Base-by-base conservation (phyloP, 179 eudicot species). In the Silene vulgaris region DNA sequence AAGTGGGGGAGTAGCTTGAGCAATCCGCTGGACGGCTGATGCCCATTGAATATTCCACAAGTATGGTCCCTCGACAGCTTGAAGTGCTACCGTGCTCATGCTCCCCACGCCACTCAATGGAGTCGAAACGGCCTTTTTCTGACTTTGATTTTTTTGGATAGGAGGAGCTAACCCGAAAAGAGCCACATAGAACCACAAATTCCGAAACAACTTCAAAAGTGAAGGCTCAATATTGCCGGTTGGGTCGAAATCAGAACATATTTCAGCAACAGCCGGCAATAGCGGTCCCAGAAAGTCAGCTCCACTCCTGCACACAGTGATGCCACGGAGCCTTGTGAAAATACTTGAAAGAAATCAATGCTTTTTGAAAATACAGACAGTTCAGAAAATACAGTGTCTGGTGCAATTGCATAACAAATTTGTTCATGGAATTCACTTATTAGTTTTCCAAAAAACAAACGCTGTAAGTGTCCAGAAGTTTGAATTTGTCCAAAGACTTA, bases 1-100 rank as follows among this genome's bases (percentile, higher is more conserved):
- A 75, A 96, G 97, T 63, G 99, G 97, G 52, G 99, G 99, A 75
- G 99, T 96, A 77, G 97, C 99, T 81, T 93, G 99, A 64, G 99
- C 89, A 75, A 89, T 93, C 71, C 86, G 89, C 69, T 93, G 97
- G 61, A 96, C 91, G 82, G 99, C 96, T 75, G 92, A 87, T 75
- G 88, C 88, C 99, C 99, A 96, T 76, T 82, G 89, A 70, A 78
- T 74, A 82, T 89, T 93, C 93, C 93, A 96, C 98, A 96, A 84
- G 82, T 96, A 96, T 65, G 99, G 99, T 80, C 99, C 99, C 80
- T 84, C 88, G 63, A 96, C 99, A 77, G 99, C 96, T 85, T 96
- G 99, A 80, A 96, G 96, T 76, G 91, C 86, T 74, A 84, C 86
- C 35, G 88, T 80, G 60, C 91, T 88, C 88, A 88, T 83, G 82